phyloP scores from a whole-genome alignment of 305 asterid genomes.

The Fraxinus greggii region DNA sequence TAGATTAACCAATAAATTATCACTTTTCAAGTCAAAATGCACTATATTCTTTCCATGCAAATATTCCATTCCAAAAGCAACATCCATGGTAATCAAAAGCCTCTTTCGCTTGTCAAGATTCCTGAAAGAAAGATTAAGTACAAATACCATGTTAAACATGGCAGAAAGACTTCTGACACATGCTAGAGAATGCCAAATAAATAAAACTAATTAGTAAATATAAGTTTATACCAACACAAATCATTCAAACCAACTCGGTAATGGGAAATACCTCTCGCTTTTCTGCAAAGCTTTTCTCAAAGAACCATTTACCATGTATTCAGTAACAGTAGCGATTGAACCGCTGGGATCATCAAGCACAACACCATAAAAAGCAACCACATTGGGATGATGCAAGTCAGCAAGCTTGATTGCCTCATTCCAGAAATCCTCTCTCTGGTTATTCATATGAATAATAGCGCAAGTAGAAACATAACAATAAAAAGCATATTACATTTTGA shows the following conservation, averaged over 20 bases:
- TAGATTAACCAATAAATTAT: conserved; percentile 91
- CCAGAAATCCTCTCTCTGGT: conserved; percentile 94
- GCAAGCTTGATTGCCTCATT: conserved; percentile 93
- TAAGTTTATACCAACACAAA: not conserved
- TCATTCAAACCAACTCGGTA: not conserved
- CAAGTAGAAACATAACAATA: conserved; percentile 6
- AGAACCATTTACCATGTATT: conserved; percentile 96
- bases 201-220: not conserved
- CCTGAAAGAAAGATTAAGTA: conserved; percentile 39
- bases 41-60: conserved; percentile 93
- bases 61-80: conserved; percentile 98
- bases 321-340: conserved; percentile 93
- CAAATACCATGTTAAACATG: not conserved
- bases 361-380: conserved; percentile 96
- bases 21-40: conserved; percentile 97
- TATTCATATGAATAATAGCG: conserved; percentile 14
- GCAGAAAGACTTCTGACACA: not conserved
- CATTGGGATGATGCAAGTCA: conserved; percentile 96
- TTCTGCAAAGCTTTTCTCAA: conserved; percentile 85
- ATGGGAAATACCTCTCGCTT: conserved; percentile 53
- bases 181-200: not conserved
- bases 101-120: conserved; percentile 88
- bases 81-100: conserved; percentile 88
- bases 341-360: conserved; percentile 93
- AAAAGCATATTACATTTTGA: not conserved